Evolutionary conservation across 257 asterid species (phyloP), one percentile per base, ranked within the genome.

Genomic region (Rhazya stricta): DNA sequence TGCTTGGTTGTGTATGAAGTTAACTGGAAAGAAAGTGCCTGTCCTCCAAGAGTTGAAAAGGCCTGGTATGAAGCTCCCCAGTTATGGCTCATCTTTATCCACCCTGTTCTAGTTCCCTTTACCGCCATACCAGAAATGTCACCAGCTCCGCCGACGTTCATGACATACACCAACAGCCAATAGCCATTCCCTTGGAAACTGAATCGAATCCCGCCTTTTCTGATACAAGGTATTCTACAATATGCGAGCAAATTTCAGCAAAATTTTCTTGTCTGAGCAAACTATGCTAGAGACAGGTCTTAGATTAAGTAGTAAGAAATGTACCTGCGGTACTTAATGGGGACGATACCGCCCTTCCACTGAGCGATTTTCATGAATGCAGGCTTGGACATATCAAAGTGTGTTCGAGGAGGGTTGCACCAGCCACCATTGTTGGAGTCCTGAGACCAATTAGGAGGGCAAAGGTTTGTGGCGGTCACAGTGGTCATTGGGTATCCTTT

Each of bases 31-130:
- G 97, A 90, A 67, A 92, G 91, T 12, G 95, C 12, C 66, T 92
- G 95, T 2, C 97, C 96, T 9, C 88, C 80, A 0, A 89, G 91
- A 1, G 88, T 79, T 15, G 93, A 74, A 67, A 90, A 90, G 0
- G 97, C 96, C 57, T 90, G 94, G 76, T 91, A 87, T 19, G 97
- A 91, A 75, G 97, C 96, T 1, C 96, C 97, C 97, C 97, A 92
- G 74, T 93, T 93, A 57, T 91, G 98, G 87, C 97, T 91, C 98
- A 93, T 93, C 79, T 83, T 87, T 4, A 93, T 84, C 97, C 98
- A 91, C 3, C 87, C 85, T 0, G 92, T 91, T 46, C 43, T 86
- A 67, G 84, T 91, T 29, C 98, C 98, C 81, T 91, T 89, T 56
- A 93, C 96, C 86, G 84, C 83, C 88, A 91, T 78, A 81, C 73